These are phyloP conservation scores for Apiospora kogelbergensis DNA, from an alignment of 2,329 filamentous ascomycete species.

Conservation along the genomic window DNA sequence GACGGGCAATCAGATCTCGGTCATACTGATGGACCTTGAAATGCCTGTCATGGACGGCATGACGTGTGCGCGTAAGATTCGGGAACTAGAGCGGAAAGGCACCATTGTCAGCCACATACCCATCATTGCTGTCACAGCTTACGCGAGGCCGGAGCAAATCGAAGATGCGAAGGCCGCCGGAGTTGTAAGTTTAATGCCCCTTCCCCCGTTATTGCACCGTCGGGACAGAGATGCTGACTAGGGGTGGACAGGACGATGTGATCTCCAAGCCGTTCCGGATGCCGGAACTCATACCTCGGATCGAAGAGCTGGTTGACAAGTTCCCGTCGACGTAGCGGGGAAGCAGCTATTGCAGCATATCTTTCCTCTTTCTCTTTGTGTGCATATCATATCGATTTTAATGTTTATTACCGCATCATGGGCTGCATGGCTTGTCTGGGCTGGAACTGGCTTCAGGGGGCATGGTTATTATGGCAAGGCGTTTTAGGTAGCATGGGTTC, in stretches of 20 bases:
- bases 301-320: slow-evolving; percentile 52
- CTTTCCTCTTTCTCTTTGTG: neutral
- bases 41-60: slow-evolving; percentile 85
- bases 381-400: neutral
- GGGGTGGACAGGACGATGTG: slow-evolving; percentile 61
- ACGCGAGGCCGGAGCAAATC: slow-evolving; percentile 74
- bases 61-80: slow-evolving; percentile 68
- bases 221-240: slow-evolving; percentile 18
- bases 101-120: slow-evolving; percentile 67
- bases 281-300: slow-evolving; percentile 67
- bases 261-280: slow-evolving; percentile 82
- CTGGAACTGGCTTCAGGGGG: neutral
- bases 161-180: slow-evolving; percentile 69
- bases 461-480: neutral
- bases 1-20: slow-evolving; percentile 55
- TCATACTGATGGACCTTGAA: slow-evolving; percentile 79
- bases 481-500: neutral
- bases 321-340: slow-evolving; percentile 13
- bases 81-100: slow-evolving; percentile 63
- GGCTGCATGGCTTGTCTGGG: neutral
- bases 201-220: neutral
- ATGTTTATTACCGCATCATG: neutral
- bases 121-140: slow-evolving; percentile 81
- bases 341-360: neutral
- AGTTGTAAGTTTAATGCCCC: slow-evolving; percentile 55